Conservation (phyloP, 768 basidiomycete species). For the Kwoniella bestiolae region DNA sequence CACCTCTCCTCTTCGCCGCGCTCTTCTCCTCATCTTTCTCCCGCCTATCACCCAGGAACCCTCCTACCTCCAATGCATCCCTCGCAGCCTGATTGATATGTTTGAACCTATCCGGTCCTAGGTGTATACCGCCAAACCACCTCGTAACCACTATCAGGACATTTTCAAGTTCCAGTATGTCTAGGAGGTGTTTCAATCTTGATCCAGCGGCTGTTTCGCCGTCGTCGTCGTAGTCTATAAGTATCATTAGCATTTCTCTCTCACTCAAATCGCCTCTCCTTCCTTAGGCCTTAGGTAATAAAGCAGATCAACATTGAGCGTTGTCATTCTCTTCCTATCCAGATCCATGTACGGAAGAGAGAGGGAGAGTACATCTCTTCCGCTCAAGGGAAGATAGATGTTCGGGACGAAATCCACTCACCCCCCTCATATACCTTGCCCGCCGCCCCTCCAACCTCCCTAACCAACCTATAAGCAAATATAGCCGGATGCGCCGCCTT, state of each 20-base stretch:
- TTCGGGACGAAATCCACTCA: slow-evolving; percentile 65
- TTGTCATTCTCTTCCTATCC: too few species aligned
- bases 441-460: slow-evolving; percentile 50
- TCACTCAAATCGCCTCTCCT: too few species aligned
- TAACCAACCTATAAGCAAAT: slow-evolving; percentile 48
- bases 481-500: slow-evolving; percentile 50
- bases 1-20: slow-evolving; percentile 31
- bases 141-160: slow-evolving; percentile 91
- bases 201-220: slow-evolving; percentile 92
- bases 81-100: slow-evolving; percentile 96
- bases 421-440: slow-evolving; percentile 36
- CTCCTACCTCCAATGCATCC: slow-evolving; percentile 83
- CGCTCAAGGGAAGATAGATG: too few species aligned
- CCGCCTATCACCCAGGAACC: slow-evolving; percentile 70
- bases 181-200: slow-evolving; percentile 84
- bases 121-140: slow-evolving; percentile 88
- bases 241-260: too few species aligned
- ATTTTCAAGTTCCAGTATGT: slow-evolving; percentile 72
- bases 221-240: slow-evolving; percentile 89
- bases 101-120: slow-evolving; percentile 75
- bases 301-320: too few species aligned
- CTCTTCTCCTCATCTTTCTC: slow-evolving; percentile 60
- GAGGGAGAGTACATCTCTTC: too few species aligned
- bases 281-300: too few species aligned
- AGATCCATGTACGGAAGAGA: too few species aligned